Evolutionary conservation across 2,329 filamentous ascomycete genomes (phyloP).

Genomic region (Hypoxylon rubiginosum): DNA sequence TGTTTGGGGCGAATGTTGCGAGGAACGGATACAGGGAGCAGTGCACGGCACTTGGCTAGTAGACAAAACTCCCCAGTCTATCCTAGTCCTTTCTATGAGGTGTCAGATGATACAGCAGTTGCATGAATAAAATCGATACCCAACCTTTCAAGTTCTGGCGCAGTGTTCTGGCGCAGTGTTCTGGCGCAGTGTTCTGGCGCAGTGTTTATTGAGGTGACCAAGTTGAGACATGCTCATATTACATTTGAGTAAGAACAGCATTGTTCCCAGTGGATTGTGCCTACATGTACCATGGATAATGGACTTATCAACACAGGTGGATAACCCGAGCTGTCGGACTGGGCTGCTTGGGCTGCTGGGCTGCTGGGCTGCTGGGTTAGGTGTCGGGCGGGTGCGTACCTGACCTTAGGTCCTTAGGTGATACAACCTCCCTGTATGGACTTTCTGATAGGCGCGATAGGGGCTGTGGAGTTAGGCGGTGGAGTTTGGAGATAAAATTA

Average conservation of each 20-base stretch:
- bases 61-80: background rate
- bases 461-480: constrained; percentile 32
- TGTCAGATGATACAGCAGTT: too few species aligned
- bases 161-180: background rate
- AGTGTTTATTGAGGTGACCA: background rate
- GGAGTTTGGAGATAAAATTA: constrained; percentile 34
- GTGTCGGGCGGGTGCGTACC: background rate
- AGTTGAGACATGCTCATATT: background rate
- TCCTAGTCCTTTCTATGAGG: background rate
- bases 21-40: background rate
- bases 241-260: background rate
- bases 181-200: too few species aligned
- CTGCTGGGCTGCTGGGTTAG: background rate
- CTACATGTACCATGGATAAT: background rate
- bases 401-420: background rate
- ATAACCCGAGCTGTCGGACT: background rate
- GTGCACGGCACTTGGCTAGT: background rate
- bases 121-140: background rate
- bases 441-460: background rate
- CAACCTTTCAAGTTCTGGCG: background rate
- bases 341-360: too few species aligned
- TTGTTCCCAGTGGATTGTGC: background rate
- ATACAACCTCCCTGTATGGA: background rate
- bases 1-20: background rate
- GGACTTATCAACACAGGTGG: background rate